Evolutionary conservation across 1,139 yeast genomes (phyloP), one percentile per base, ranked within the genome.

Genomic region (Casaregolazyma lundiana): DNA sequence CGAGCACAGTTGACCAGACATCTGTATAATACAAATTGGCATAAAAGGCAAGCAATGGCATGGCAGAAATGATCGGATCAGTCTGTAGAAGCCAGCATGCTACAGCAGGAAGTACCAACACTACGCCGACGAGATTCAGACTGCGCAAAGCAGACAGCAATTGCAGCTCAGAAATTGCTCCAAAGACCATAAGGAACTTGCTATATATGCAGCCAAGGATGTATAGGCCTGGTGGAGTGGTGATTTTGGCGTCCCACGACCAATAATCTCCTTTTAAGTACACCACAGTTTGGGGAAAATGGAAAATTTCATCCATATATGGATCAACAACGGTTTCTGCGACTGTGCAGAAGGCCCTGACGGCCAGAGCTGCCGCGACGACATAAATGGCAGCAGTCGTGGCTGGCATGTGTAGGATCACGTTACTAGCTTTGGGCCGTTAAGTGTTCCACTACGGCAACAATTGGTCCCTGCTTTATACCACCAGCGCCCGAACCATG

Each of bases 171-270:
- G 59, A 13, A 4, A 29, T n/a, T 6, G 35, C n/a, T 17, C 34
- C 26, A 26, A 39, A 1, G 19, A 5, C 15, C 7, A 34, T 56
- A 35, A 70, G 37, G 1, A 66, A 20, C 50, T 72, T 65, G 41
- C 75, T 63, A 58, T 72, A 79, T 4, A 66, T 45, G 52, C 73
- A 75, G 1, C 90, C 95, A 8, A 89, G 58, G 7, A 75, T 53
- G 60, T 92, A 92, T 32, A 92, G 68, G 0, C 98, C 99, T 1
- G 98, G 98, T 1, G 98, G 98, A 0, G 98, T 92, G 2, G 98
- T 92, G 62, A 94, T 88, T 62, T 90, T 92, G 30, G 80, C 73
- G 63, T 92, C 92, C 97, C 97, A 92, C 1, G 69, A 59, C 11
- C 53, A 50, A 67, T 81, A 88, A 41, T 78, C 69, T 9, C 83